Base-by-base conservation (phyloP, 1,284 basidiomycete genomes). In the Trametes versicolor region DNA sequence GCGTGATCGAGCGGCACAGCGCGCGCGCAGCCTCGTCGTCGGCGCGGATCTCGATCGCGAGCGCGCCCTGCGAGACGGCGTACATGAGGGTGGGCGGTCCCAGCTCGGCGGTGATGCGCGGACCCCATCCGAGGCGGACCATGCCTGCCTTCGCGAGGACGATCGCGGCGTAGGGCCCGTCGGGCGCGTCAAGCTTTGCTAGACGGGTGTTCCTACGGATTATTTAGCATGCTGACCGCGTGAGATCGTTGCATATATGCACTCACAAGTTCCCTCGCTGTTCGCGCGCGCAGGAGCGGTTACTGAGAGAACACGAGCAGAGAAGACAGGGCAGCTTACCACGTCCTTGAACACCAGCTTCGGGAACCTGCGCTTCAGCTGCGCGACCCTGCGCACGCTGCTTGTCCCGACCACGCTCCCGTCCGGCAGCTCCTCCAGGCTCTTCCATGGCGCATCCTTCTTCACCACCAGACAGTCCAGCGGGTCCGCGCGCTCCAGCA, bases 131-230 rank as follows among this genome's bases (percentile, higher is more conserved):
- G 41, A 96, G 80, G 29, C 97, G 94, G n/a, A 94, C 85, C 60
- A 99, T 85, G 19, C 98, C 98, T 3, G 97, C 95, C 71, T 94
- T 94, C 23, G 98, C 98, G 65, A 99, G 93, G 76, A 99, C 91
- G 65, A 99, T 83, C 1, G 96, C 97, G 32, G 92, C 86, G 78
- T 92, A 99, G 21, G 91, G 91, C n/a, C 93, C 89, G 58, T 88
- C 84, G 10, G 90, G 87, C 4, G 90, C 91, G 77, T 99, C 98
- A 52, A 99, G 89, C 80, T 99, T 99, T 56, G 86, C 85, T 17
- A 99, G 79, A 37, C 98, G 94, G 13, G 97, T 98, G 76, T 94
- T 89, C 69, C 93, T 96, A 34, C 27, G 2, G 48, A 50, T 51
- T 29, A 45, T 4, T n/a, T 39, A 39, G 37, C 37, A 29, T 32